These are phyloP conservation scores for Rhizophora mangle DNA, from an alignment of 345 rosid genomes.

Conservation along the genomic window DNA sequence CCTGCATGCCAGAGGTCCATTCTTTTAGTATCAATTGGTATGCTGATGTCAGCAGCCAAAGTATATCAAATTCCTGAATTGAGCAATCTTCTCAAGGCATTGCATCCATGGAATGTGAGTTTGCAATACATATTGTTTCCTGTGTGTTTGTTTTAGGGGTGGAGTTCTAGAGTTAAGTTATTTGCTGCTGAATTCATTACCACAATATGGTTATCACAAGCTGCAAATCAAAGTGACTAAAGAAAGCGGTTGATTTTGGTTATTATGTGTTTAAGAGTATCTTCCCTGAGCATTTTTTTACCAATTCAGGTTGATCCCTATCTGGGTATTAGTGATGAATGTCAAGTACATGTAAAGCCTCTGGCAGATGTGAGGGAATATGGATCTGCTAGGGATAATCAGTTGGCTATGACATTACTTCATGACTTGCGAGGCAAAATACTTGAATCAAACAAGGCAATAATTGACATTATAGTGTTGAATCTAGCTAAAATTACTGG, in stretches of 20 bases:
- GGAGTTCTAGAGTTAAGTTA: too few relatives aligned
- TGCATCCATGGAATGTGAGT: conserved; percentile 62
- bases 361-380: conserved; percentile 56
- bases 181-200: too few relatives aligned
- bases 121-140: not conserved
- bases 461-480: conserved; percentile 48
- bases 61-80: conserved; percentile 58
- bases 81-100: conserved; percentile 51
- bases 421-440: conserved; percentile 50
- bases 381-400: conserved; percentile 67
- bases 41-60: conserved; percentile 80
- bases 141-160: not conserved
- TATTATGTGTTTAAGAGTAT: too few relatives aligned
- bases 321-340: conserved; percentile 60
- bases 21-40: conserved; percentile 52
- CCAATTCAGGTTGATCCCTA: conserved; percentile 71
- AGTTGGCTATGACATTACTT: conserved; percentile 54
- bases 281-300: not conserved
- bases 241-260: not conserved
- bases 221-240: too few relatives aligned
- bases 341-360: conserved; percentile 65
- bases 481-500: conserved; percentile 48
- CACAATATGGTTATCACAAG: too few relatives aligned
- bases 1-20: conserved; percentile 62
- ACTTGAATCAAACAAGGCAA: conserved; percentile 41